Percentiles rank a stretch among this genome's conserved stretches.
Conservation (phyloP, 2,329 filamentous ascomycete genomes). For the Fusarium mundagurra region DNA sequence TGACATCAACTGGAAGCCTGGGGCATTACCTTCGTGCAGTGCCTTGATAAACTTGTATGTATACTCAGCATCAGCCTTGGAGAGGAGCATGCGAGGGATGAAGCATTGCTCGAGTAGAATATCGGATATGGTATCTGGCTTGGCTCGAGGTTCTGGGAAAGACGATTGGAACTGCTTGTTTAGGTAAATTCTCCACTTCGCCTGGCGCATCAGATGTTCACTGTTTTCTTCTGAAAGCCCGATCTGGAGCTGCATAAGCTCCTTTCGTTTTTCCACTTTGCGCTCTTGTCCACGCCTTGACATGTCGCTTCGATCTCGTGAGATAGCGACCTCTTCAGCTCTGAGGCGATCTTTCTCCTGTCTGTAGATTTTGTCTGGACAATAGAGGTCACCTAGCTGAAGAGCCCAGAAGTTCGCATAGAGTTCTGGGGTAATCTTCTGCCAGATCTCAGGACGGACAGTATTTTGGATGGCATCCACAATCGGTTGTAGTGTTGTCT, state of each 20-base stretch:
- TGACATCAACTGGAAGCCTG: constrained; percentile 86
- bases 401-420: constrained; percentile 94
- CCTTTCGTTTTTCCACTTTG: constrained; percentile 71
- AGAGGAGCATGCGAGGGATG: constrained; percentile 85
- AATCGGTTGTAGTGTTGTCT: constrained; percentile 69
- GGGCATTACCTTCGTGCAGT: constrained; percentile 83
- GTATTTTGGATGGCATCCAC: constrained; percentile 73
- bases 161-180: constrained; percentile 80
- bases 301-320: constrained; percentile 77
- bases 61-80: constrained; percentile 88
- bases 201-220: constrained; percentile 73
- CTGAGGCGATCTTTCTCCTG: constrained; percentile 76
- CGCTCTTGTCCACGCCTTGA: constrained; percentile 73
- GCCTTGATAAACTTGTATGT: constrained; percentile 87
- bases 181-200: constrained; percentile 74
- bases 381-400: constrained; percentile 81
- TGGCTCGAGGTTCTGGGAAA: constrained; percentile 75
- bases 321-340: constrained; percentile 72
- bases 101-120: constrained; percentile 89
- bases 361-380: constrained; percentile 81
- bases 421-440: constrained; percentile 79
- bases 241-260: constrained; percentile 74
- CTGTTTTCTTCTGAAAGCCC: constrained; percentile 78
- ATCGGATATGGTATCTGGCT: constrained; percentile 75
- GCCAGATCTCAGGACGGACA: constrained; percentile 71